Evolutionary conservation across 352 stramenopile species (phyloP).

Genomic region (Blastocystis sp.): DNA sequence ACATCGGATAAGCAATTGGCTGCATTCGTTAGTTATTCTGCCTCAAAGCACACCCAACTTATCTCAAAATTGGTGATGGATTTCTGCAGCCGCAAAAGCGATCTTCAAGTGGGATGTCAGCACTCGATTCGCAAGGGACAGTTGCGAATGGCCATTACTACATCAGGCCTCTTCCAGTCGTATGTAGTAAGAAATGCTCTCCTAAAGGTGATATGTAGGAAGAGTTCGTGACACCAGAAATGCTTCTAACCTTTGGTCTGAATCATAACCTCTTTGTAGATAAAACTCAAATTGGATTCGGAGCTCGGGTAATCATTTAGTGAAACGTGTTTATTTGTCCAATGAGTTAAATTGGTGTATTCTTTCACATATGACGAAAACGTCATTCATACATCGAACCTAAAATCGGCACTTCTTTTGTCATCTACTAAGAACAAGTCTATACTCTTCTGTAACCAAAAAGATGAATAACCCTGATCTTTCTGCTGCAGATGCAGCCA

Average conservation of each 20-base stretch:
- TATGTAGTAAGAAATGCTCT: background rate
- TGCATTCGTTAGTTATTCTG: background rate
- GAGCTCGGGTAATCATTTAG: background rate
- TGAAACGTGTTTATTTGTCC: background rate
- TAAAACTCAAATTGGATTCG: conserved; percentile 9
- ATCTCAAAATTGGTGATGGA: conserved; percentile 9
- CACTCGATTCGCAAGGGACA: background rate
- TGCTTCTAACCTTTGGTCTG: conserved; percentile 19
- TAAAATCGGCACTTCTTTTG: background rate
- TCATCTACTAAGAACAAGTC: background rate
- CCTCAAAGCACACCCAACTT: conserved; percentile 2
- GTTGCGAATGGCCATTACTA: background rate
- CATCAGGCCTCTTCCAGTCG: background rate
- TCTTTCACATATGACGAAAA: background rate
- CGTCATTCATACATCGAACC: background rate
- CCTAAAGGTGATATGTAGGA: background rate
- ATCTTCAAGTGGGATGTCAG: conserved; percentile 13
- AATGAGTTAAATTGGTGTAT: background rate
- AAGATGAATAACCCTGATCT: conserved; percentile 2
- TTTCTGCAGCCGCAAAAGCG: background rate
- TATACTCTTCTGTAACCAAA: background rate
- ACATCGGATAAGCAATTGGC: background rate
- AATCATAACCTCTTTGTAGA: conserved; percentile 1
- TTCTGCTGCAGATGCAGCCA: background rate
- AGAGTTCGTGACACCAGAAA: background rate